Base-by-base conservation (phyloP, 805 yeast genomes). In the Cyberlindnera mississippiensis region DNA sequence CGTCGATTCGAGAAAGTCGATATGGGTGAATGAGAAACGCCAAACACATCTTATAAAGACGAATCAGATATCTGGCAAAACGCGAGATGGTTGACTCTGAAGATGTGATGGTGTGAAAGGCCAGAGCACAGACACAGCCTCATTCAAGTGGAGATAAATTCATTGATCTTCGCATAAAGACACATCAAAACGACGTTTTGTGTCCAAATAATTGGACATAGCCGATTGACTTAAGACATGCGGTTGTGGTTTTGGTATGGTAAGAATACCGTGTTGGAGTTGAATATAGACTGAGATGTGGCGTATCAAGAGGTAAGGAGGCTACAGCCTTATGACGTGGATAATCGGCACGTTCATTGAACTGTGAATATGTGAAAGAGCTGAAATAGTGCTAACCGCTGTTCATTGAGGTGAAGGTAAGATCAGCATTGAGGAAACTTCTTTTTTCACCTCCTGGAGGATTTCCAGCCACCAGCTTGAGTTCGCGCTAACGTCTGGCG, bases 151-250 rank as follows among this genome's bases (percentile, higher is more conserved):
- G 18, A 18, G n/a, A 22, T 5, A 35, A 20, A 10, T 13, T 6
- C 13, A n/a, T 53, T 45, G 20, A 29, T 57, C 56, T 57, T 49
- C 57, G 61, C 61, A 57, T 53, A 54, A 46, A 55, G 61, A 57
- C 61, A 51, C 56, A 57, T 57, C 56, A 58, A 50, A 40, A 42
- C 59, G 57, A 52, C 56, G 50, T 55, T 29, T 56, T 51, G 52
- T 38, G 34, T 38, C 31, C 36, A 10, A 29, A 20, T 27, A n/a
- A 14, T 27, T 20, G 27, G 35, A 19, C 44, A 39, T 49, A 34
- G 48, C 28, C 48, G 52, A 30, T 44, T 49, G 48, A 49, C 52
- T 49, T 49, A 49, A 49, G 52, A 49, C 50, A 49, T 49, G 52
- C 52, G 52, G 38, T 38, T 6, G 11, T 17, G 20, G 14, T 17